These are phyloP conservation scores for Cenchrus americanus DNA, from an alignment of 176 grass and related monocot species.

Conservation along the genomic window DNA sequence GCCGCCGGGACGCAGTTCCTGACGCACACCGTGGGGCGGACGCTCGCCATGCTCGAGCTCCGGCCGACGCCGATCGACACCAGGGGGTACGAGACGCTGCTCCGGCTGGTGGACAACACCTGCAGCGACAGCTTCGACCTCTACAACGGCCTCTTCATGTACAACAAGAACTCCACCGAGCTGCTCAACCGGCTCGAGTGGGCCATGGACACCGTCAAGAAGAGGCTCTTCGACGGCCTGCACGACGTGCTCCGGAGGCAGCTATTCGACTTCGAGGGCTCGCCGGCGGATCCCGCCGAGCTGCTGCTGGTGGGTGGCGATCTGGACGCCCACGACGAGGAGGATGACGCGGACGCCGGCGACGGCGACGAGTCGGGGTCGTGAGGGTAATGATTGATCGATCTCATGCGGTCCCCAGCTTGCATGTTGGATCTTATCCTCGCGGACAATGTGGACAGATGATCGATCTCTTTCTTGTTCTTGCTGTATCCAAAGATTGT, in stretches of 20 bases:
- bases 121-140: constrained; percentile 94
- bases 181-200: constrained; percentile 68
- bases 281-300: not conserved
- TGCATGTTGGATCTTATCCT: constrained; percentile 21
- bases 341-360: not conserved
- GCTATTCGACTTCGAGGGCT: constrained; percentile 56
- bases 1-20: constrained; percentile 81
- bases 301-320: not conserved
- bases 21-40: constrained; percentile 75
- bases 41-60: constrained; percentile 56
- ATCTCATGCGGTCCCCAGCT: not conserved
- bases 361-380: not conserved
- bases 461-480: not conserved
- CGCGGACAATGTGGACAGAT: not conserved
- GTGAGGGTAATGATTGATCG: not conserved
- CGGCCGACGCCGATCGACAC: constrained; percentile 54
- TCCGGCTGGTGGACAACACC: constrained; percentile 79
- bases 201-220: constrained; percentile 70
- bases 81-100: constrained; percentile 70
- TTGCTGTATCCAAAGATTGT: not conserved
- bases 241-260: constrained; percentile 72
- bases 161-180: constrained; percentile 82
- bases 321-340: not conserved
- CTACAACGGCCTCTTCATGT: constrained; percentile 93
- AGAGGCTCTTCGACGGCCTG: constrained; percentile 63